Evolutionary conservation across 2,329 filamentous ascomycete species (phyloP).

Genomic region (Fusarium incarnatum): DNA sequence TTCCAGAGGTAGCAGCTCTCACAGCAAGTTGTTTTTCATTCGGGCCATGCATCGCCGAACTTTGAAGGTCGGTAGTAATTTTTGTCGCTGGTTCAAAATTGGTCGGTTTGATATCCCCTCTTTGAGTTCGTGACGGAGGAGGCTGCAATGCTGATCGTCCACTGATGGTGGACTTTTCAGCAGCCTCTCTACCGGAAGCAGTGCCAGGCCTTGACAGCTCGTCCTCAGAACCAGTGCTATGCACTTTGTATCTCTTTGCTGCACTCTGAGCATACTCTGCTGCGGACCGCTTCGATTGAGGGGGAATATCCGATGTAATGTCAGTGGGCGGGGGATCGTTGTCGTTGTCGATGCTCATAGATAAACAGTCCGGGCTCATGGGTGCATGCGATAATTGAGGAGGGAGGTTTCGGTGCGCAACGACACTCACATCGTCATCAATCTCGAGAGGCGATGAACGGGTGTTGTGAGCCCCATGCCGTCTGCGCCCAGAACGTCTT

Average conservation of each 20-base stretch:
- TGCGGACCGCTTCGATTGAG: conserved; percentile 14
- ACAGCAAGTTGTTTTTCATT: conserved; percentile 18
- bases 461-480: neutral
- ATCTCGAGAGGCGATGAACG: neutral
- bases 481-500: conserved; percentile 13
- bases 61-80: neutral
- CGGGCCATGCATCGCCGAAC: neutral
- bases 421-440: conserved; percentile 27
- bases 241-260: conserved; percentile 27
- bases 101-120: conserved; percentile 48
- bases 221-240: conserved; percentile 44
- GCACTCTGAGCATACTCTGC: conserved; percentile 5
- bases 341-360: neutral
- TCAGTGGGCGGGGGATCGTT: conserved; percentile 37
- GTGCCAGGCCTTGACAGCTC: conserved; percentile 41
- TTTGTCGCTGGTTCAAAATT: conserved; percentile 15
- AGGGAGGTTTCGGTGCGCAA: conserved; percentile 28
- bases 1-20: conserved; percentile 44
- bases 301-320: conserved; percentile 41
- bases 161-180: conserved; percentile 28
- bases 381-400: conserved; percentile 13
- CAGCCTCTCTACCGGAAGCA: neutral
- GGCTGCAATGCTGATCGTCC: conserved; percentile 19
- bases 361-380: conserved; percentile 45
- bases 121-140: conserved; percentile 6